Evolutionary conservation across 1,284 basidiomycete species (phyloP).

Genomic region (Macrocybe sp.): DNA sequence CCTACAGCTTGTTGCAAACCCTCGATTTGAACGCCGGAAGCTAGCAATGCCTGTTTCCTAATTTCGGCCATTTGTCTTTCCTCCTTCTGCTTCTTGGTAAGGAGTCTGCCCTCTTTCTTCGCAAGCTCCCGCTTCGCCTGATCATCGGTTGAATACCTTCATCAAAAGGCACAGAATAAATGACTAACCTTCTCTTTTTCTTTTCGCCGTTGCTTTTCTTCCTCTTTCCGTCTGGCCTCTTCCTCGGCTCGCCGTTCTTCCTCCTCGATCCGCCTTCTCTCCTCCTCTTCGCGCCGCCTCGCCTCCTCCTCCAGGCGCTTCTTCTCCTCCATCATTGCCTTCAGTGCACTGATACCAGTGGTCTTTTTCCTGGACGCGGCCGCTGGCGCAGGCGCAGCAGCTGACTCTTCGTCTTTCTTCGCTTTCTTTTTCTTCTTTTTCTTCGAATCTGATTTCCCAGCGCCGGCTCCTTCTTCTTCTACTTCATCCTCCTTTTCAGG

Average conservation of each 20-base stretch:
- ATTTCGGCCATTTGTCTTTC: constrained; percentile 91
- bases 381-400: constrained; percentile 41
- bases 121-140: constrained; percentile 81
- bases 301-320: constrained; percentile 83
- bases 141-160: not conserved
- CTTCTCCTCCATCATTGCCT: constrained; percentile 87
- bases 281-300: constrained; percentile 64
- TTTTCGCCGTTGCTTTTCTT: constrained; percentile 81
- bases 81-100: constrained; percentile 96
- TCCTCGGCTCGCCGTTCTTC: constrained; percentile 77
- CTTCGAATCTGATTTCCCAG: constrained; percentile 52
- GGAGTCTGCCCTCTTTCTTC: constrained; percentile 85
- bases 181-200: constrained; percentile 82
- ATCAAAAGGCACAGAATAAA: not conserved
- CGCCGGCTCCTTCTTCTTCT: constrained; percentile 53
- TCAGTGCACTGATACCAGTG: constrained; percentile 66
- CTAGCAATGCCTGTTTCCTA: constrained; percentile 86
- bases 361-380: constrained; percentile 65
- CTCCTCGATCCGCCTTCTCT: constrained; percentile 74
- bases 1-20: constrained; percentile 65
- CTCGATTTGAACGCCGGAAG: constrained; percentile 87
- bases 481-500: constrained; percentile 36
- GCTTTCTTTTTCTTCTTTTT: constrained; percentile 93
- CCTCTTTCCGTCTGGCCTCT: constrained; percentile 72
- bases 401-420: constrained; percentile 70